Conservation (phyloP, 768 basidiomycete genomes). For the Trametes coccinea region DNA sequence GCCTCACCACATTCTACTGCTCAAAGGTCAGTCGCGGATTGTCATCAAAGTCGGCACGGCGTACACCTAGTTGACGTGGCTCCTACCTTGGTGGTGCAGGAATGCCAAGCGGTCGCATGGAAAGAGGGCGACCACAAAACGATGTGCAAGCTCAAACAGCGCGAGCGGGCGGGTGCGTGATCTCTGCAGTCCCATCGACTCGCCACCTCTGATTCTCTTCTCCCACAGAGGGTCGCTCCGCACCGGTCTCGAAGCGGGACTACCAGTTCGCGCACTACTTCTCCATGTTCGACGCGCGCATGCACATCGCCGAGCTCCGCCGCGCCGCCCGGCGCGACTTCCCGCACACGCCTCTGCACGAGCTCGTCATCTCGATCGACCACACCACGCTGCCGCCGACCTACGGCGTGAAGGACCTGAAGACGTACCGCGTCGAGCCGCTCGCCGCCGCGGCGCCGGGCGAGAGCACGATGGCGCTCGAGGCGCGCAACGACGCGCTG, state of each 20-base stretch:
- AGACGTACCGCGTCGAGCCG: constrained; percentile 8
- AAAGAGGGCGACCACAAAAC: constrained; percentile 39
- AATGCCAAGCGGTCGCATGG: constrained; percentile 40
- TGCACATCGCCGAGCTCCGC: constrained; percentile 31
- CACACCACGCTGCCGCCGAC: constrained; percentile 34
- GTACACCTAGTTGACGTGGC: not conserved
- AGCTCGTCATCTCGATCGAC: constrained; percentile 38
- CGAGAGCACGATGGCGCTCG: constrained; percentile 32
- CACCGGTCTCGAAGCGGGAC: constrained; percentile 37
- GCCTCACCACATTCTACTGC: constrained; percentile 40
- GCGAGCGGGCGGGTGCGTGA: constrained; percentile 35
- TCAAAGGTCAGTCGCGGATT: constrained; percentile 28
- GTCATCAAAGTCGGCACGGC: not conserved
- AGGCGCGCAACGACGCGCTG: constrained; percentile 40
- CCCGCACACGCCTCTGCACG: constrained; percentile 27
- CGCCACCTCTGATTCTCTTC: not conserved
- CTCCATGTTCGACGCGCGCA: constrained; percentile 36
- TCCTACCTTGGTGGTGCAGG: constrained; percentile 6
- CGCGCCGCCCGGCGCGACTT: constrained; percentile 29
- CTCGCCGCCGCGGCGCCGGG: not conserved
- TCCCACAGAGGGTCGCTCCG: constrained; percentile 34
- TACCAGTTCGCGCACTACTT: constrained; percentile 38
- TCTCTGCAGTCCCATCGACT: no score
- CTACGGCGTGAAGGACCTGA: constrained; percentile 32
- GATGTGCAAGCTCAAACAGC: constrained; percentile 41